Evolutionary conservation across 1,284 basidiomycete species (phyloP).

Genomic region (Apiotrichum veenhuisii): DNA sequence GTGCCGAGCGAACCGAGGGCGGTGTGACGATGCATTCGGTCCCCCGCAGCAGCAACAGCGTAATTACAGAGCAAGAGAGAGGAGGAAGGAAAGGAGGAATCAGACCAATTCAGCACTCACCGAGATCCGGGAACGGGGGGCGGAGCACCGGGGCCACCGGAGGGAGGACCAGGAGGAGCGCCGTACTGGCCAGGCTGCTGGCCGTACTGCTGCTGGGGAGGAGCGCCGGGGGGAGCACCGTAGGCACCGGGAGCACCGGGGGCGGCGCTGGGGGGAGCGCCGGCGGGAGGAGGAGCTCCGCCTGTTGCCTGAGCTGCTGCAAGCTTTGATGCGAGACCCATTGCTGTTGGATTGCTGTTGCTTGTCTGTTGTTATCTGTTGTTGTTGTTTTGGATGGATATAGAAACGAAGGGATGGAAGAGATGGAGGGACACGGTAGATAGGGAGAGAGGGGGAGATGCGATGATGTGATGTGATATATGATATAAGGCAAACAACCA

Average conservation of each 20-base stretch:
- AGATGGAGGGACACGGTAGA: conserved; percentile 2
- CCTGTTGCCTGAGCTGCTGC: conserved; percentile 11
- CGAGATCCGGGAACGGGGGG: conserved; percentile 1
- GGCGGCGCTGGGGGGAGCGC: conserved; percentile 14
- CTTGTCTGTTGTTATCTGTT: background rate
- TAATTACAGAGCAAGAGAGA: too few relatives aligned
- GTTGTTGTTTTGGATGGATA: conserved; percentile 9
- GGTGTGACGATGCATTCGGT: too few relatives aligned
- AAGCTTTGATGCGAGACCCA: conserved; percentile 23
- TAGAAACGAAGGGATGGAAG: background rate
- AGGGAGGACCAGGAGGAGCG: background rate
- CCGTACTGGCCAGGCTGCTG: conserved; percentile 1
- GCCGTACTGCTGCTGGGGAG: background rate
- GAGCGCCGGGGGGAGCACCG: conserved; percentile 14
- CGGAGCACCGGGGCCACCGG: background rate
- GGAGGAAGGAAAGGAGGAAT: background rate
- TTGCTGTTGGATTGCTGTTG: conserved; percentile 1
- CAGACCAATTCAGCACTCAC: background rate
- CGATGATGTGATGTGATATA: background rate
- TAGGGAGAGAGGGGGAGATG: too few relatives aligned
- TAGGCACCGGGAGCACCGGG: conserved; percentile 19
- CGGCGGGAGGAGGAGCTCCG: conserved; percentile 5
- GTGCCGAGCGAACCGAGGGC: too few relatives aligned
- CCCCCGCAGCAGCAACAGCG: too few relatives aligned
- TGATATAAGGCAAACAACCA: too few relatives aligned